These are phyloP conservation scores for Boletus rubescentipes DNA, from an alignment of 768 basidiomycete species.

Conservation along the genomic window DNA sequence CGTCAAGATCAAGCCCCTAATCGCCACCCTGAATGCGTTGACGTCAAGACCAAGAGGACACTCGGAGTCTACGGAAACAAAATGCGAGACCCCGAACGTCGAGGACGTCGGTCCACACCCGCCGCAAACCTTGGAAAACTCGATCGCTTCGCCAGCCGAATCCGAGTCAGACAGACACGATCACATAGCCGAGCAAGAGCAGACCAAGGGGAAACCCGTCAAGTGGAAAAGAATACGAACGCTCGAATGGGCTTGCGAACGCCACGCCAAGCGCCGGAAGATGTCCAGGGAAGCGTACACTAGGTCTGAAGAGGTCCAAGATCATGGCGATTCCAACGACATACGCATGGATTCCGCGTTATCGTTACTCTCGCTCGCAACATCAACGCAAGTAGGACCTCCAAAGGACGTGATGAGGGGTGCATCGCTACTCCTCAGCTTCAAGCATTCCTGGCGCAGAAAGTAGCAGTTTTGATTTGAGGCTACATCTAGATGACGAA, in stretches of 20 bases:
- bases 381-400: slow-evolving; percentile 4
- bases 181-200: slow-evolving; percentile 4
- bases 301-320: slow-evolving; percentile 18
- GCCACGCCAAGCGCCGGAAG: slow-evolving; percentile 38
- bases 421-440: slow-evolving; percentile 27
- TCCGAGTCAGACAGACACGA: background rate
- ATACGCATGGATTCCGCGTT: slow-evolving; percentile 26
- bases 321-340: slow-evolving; percentile 5
- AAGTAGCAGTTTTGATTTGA: slow-evolving; percentile 21
- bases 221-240: slow-evolving; percentile 30
- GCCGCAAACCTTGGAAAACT: background rate
- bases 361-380: slow-evolving; percentile 31
- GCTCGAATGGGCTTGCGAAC: slow-evolving; percentile 48
- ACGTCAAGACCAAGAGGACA: slow-evolving; percentile 8
- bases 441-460: slow-evolving; percentile 31
- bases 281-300: slow-evolving; percentile 16
- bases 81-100: background rate
- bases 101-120: background rate
- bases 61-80: background rate
- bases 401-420: slow-evolving; percentile 28
- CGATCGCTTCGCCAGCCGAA: slow-evolving; percentile 1
- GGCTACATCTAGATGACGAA: slow-evolving; percentile 17
- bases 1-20: slow-evolving; percentile 24
- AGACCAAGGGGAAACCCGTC: slow-evolving; percentile 3
- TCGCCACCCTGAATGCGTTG: slow-evolving; percentile 18